phyloP scores from a whole-genome alignment of 176 grass and related monocot genomes.

The Echinochloa phyllopogon region DNA sequence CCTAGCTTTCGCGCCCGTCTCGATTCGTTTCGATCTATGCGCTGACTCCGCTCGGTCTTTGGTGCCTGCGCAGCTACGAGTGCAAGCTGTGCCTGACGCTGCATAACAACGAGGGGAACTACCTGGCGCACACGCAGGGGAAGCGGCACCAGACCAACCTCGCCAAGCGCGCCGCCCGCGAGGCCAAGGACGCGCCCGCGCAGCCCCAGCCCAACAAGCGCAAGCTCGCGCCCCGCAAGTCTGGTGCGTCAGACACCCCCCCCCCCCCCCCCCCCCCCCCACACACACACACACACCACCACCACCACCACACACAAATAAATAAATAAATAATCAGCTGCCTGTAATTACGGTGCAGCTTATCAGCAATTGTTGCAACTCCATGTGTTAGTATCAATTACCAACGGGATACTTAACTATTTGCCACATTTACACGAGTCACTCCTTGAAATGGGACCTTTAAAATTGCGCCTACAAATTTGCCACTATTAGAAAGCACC shows the following conservation, averaged over 20 bases:
- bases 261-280: too few species aligned
- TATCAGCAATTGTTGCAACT: not conserved
- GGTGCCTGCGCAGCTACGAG: conserved; percentile 63
- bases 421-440: too few species aligned
- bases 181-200: conserved; percentile 87
- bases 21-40: not conserved
- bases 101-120: conserved; percentile 99
- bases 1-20: conserved; percentile 27
- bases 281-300: too few species aligned
- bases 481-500: too few species aligned
- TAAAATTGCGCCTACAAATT: too few species aligned
- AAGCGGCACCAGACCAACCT: conserved; percentile 99
- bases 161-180: conserved; percentile 90
- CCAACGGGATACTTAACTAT: too few species aligned
- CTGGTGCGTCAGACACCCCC: conserved; percentile 48
- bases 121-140: conserved; percentile 95
- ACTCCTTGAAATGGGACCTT: too few species aligned
- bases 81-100: conserved; percentile 95
- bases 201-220: conserved; percentile 98
- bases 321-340: too few species aligned
- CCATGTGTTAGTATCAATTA: not conserved
- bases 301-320: too few species aligned
- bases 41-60: conserved; percentile 23
- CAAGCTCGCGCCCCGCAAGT: conserved; percentile 79
- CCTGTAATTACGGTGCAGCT: too few species aligned